Percentiles rank a stretch among this genome's conserved stretches.
Evolutionary conservation across 768 basidiomycete species (phyloP).

Genomic region (Mycena polygramma): DNA sequence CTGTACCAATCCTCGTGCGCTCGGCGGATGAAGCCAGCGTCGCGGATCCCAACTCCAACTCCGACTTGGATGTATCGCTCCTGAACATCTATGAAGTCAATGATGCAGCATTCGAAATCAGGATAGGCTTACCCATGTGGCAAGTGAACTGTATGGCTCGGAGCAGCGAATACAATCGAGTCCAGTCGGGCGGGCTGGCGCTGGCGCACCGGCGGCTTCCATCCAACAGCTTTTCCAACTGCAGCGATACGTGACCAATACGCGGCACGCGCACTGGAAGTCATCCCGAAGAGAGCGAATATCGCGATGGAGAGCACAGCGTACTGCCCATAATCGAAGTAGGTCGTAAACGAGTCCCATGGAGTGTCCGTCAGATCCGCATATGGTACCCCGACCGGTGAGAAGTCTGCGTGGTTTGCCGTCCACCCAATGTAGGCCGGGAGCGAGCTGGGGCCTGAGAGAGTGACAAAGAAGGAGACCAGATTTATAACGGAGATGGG

Average conservation of each 20-base stretch:
- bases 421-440: conserved; percentile 24
- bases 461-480: conserved; percentile 27
- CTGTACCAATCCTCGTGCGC: no score
- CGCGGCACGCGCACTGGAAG: conserved; percentile 22
- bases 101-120: no score
- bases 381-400: conserved; percentile 12
- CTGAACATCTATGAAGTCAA: no score
- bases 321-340: conserved; percentile 25
- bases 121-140: no score
- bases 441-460: conserved; percentile 9
- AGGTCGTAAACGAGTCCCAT: conserved; percentile 30
- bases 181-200: not conserved
- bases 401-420: conserved; percentile 21
- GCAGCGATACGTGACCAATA: conserved; percentile 16
- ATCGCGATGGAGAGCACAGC: conserved; percentile 29
- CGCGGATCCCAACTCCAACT: no score
- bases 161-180: conserved; percentile 18
- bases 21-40: no score
- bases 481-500: conserved; percentile 28
- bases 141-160: conserved; percentile 1
- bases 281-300: conserved; percentile 28
- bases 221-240: conserved; percentile 17
- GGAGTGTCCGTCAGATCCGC: conserved; percentile 23
- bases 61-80: no score
- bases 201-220: conserved; percentile 4